These are phyloP conservation scores for Hericium rajendrae DNA, from an alignment of 768 basidiomycete genomes.

Conservation along the genomic window DNA sequence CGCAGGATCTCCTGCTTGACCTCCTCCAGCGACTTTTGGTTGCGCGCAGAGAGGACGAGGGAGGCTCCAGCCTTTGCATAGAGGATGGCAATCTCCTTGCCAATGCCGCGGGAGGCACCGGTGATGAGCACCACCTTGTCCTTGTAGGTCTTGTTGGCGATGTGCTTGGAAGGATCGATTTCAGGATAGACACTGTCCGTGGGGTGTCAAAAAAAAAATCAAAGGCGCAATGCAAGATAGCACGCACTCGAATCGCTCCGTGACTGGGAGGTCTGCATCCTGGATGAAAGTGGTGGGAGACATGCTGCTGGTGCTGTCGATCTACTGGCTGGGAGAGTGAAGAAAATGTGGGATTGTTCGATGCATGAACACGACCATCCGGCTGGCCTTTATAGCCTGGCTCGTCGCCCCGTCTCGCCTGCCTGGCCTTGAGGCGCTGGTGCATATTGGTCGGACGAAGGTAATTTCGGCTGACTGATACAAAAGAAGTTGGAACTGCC, in stretches of 20 bases:
- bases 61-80: slow-evolving; percentile 19
- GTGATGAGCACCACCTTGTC: slow-evolving; percentile 19
- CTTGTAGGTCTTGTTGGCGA: slow-evolving; percentile 3
- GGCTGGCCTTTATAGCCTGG: no score
- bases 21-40: slow-evolving; percentile 9
- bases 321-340: no score
- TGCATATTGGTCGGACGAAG: no score
- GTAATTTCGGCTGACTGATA: no score
- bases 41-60: slow-evolving; percentile 13
- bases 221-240: background rate
- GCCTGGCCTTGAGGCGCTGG: no score
- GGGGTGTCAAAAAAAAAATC: no score
- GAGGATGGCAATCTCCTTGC: slow-evolving; percentile 16
- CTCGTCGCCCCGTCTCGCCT: no score
- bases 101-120: slow-evolving; percentile 18
- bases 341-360: no score
- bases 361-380: no score
- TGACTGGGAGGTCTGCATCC: background rate
- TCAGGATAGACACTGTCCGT: background rate
- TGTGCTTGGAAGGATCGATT: background rate
- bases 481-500: no score
- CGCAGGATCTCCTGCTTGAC: slow-evolving; percentile 13
- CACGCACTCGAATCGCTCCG: background rate
- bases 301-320: no score
- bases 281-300: no score